Evolutionary conservation across 2,329 filamentous ascomycete species (phyloP), one percentile per base, ranked within the genome.

Genomic region (Hypoxylon sp.): DNA sequence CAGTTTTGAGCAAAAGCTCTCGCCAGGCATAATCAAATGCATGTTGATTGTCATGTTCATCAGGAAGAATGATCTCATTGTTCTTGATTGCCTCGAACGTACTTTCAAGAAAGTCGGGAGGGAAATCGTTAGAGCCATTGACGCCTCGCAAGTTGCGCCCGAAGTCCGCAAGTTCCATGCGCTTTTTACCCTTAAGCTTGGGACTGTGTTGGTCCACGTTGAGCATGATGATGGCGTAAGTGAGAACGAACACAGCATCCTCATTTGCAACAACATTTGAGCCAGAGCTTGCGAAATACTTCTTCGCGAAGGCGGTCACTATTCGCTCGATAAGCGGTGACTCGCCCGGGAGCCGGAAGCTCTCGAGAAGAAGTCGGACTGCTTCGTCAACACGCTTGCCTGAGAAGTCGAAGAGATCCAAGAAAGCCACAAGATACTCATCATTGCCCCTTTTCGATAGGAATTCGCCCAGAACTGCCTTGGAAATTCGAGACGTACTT

Each of bases 11-110:
- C 41, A 98, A 82, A 9, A 99, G 82, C 78, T 99, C 96, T 77
- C 95, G 95, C 96, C 96, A 99, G 1, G 96, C 95, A 79, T 97
- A 96, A 77, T 98, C 95, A 75, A 98, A 98, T 1, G 94, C 94
- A 80, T 97, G 91, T 77, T 95, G 92, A 78, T 97, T 97, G 76
- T 97, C 94, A 77, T 98, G 96, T 79, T 99, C 96, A 70, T 98
- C 96, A 0, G 96, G 96, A 21, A 99, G 82, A 69, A 99, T 97
- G 68, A 99, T 99, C 79, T 99, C 96, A 70, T 96, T 93, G 16
- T 88, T 89, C 76, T 91, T 93, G 81, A 99, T 99, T 0, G 93
- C 93, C 72, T 97, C 90, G 74, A 91, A 99, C 59, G 98, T 97
- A 1, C 88, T 88, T 75, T 94, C 87, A 0, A 99, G 84, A 75